A percentile compares a stretch with the other conserved stretches of the same genome.
Conservation (phyloP, 192 early-diverging fungal species). For the Linnemannia hyalina region DNA sequence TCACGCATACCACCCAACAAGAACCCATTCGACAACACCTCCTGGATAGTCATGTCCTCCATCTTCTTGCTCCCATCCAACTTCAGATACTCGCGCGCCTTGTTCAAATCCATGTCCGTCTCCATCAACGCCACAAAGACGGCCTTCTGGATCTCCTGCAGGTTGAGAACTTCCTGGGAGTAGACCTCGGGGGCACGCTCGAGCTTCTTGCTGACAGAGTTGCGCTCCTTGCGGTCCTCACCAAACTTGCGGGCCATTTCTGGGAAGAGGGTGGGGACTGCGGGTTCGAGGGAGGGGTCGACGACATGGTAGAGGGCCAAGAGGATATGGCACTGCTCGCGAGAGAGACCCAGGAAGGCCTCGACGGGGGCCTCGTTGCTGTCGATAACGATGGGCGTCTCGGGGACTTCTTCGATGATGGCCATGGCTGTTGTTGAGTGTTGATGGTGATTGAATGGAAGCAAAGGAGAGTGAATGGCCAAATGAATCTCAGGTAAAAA, state of each 20-base stretch:
- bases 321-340: conserved; percentile 62
- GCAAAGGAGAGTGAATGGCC: background rate
- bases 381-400: background rate
- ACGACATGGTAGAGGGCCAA: conserved; percentile 64
- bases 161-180: conserved; percentile 55
- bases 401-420: conserved; percentile 26
- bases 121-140: conserved; percentile 55
- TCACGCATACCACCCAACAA: conserved; percentile 61
- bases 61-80: conserved; percentile 23
- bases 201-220: conserved; percentile 61
- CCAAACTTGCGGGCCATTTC: conserved; percentile 60
- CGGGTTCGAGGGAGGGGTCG: conserved; percentile 61
- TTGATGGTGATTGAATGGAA: background rate
- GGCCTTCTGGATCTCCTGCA: conserved; percentile 63
- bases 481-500: too few species aligned
- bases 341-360: conserved; percentile 62
- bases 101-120: conserved; percentile 60
- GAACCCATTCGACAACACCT: conserved; percentile 59
- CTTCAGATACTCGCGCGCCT: conserved; percentile 54
- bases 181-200: conserved; percentile 57
- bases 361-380: background rate
- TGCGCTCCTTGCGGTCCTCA: conserved; percentile 61
- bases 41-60: conserved; percentile 58
- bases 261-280: conserved; percentile 63
- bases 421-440: conserved; percentile 9